phyloP scores from a whole-genome alignment of 2,329 filamentous ascomycete genomes.

The Emergomyces orientalis region DNA sequence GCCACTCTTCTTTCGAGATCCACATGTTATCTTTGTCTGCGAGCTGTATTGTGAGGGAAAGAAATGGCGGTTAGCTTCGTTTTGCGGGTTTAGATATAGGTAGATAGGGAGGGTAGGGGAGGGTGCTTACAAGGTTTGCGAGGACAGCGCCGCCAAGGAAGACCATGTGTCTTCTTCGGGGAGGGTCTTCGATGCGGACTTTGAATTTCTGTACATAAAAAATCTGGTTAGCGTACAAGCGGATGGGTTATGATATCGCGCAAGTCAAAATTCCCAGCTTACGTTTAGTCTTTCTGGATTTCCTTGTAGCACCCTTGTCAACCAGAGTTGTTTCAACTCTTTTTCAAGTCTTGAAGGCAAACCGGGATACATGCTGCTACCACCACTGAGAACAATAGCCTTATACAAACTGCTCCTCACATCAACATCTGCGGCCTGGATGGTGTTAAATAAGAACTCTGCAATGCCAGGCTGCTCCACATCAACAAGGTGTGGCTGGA shows the following conservation, averaged over 20 bases:
- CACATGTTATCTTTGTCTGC: slow-evolving; percentile 98
- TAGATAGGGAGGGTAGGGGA: not conserved
- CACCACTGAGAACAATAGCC: slow-evolving; percentile 91
- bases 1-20: slow-evolving; percentile 95
- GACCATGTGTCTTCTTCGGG: slow-evolving; percentile 96
- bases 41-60: slow-evolving; percentile 48
- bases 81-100: not conserved
- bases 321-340: slow-evolving; percentile 97
- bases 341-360: slow-evolving; percentile 92
- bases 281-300: slow-evolving; percentile 82
- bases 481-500: slow-evolving; percentile 96
- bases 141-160: slow-evolving; percentile 94
- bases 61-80: slow-evolving; percentile 4
- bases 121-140: slow-evolving; percentile 65
- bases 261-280: slow-evolving; percentile 20
- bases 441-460: slow-evolving; percentile 98
- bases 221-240: not conserved
- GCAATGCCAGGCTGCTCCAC: slow-evolving; percentile 95
- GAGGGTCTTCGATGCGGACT: slow-evolving; percentile 96
- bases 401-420: slow-evolving; percentile 91
- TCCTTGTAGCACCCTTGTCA: slow-evolving; percentile 79
- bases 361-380: slow-evolving; percentile 98
- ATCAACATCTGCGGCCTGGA: slow-evolving; percentile 90
- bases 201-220: slow-evolving; percentile 70
- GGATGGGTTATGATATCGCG: not conserved